These are phyloP conservation scores for Neonectria coccinea DNA, from an alignment of 2,329 filamentous ascomycete genomes.

Conservation along the genomic window DNA sequence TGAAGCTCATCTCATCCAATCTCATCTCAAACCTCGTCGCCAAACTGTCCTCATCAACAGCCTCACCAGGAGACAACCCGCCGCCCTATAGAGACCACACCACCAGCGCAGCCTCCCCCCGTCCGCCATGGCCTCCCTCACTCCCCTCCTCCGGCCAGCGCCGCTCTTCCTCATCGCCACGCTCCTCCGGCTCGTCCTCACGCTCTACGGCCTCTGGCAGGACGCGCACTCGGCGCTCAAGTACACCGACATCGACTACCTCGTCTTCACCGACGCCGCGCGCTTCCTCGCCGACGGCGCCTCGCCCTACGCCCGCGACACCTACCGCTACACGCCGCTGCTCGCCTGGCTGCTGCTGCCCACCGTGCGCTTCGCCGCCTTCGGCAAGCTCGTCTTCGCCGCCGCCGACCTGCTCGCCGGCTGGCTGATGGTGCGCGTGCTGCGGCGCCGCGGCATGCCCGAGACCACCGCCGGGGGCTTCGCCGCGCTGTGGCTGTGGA, in stretches of 20 bases:
- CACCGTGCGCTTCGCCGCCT: slow-evolving; percentile 79
- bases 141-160: slow-evolving; percentile 48
- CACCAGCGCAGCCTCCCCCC: not conserved
- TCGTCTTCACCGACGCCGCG: slow-evolving; percentile 96
- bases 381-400: slow-evolving; percentile 90
- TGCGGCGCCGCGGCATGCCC: slow-evolving; percentile 59
- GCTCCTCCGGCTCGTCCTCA: slow-evolving; percentile 76
- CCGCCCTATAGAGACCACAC: slow-evolving; percentile 21
- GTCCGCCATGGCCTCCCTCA: slow-evolving; percentile 38
- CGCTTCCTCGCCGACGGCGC: slow-evolving; percentile 75
- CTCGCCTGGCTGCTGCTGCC: slow-evolving; percentile 92
- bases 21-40: slow-evolving; percentile 32
- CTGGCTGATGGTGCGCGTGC: slow-evolving; percentile 71
- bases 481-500: slow-evolving; percentile 91
- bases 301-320: slow-evolving; percentile 89
- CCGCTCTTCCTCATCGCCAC: slow-evolving; percentile 69
- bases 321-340: slow-evolving; percentile 95
- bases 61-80: slow-evolving; percentile 15
- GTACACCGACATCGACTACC: slow-evolving; percentile 99
- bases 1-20: slow-evolving; percentile 9
- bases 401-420: slow-evolving; percentile 86
- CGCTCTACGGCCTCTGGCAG: slow-evolving; percentile 92
- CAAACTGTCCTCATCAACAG: slow-evolving; percentile 42
- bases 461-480: slow-evolving; percentile 74
- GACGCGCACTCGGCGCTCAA: slow-evolving; percentile 92